phyloP scores from a whole-genome alignment of 768 basidiomycete species.

The Mycena olivaceomarginata region DNA sequence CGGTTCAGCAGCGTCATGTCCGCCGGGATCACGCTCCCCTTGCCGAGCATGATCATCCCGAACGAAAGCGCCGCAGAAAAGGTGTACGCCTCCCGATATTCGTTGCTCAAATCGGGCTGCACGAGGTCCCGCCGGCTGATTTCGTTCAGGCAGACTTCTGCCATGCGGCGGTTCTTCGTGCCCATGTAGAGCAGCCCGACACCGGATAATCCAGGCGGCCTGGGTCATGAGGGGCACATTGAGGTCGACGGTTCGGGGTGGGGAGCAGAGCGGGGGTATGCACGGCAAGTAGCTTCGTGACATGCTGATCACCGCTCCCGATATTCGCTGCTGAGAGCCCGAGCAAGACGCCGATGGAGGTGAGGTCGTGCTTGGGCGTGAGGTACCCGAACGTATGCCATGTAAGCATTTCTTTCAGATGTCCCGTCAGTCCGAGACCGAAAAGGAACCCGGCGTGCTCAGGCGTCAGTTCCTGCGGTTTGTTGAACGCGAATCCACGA shows the following conservation, averaged over 20 bases:
- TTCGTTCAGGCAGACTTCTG: conserved; percentile 92
- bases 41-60: conserved; percentile 97
- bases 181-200: conserved; percentile 94
- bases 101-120: conserved; percentile 89
- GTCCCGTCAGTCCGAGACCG: conserved; percentile 94
- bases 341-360: conserved; percentile 93
- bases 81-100: conserved; percentile 95
- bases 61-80: conserved; percentile 93
- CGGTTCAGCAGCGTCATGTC: conserved; percentile 83
- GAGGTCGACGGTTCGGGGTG: conserved; percentile 88
- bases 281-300: conserved; percentile 94
- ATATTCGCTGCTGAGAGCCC: conserved; percentile 95
- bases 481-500: conserved; percentile 99
- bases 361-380: conserved; percentile 96
- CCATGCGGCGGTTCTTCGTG: conserved; percentile 92
- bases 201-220: conserved; percentile 89
- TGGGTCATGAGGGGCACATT: conserved; percentile 95
- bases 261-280: conserved; percentile 96
- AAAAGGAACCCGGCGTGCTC: conserved; percentile 98
- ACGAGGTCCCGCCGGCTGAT: conserved; percentile 87
- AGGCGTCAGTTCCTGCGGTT: conserved; percentile 91
- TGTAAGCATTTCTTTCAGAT: conserved; percentile 91
- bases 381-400: conserved; percentile 98
- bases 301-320: conserved; percentile 89
- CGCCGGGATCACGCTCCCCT: conserved; percentile 86